Percentiles rank a stretch among this genome's conserved stretches.
Conservation (phyloP, 1,139 yeast genomes). For the Lodderomyces parapsilosis region DNA sequence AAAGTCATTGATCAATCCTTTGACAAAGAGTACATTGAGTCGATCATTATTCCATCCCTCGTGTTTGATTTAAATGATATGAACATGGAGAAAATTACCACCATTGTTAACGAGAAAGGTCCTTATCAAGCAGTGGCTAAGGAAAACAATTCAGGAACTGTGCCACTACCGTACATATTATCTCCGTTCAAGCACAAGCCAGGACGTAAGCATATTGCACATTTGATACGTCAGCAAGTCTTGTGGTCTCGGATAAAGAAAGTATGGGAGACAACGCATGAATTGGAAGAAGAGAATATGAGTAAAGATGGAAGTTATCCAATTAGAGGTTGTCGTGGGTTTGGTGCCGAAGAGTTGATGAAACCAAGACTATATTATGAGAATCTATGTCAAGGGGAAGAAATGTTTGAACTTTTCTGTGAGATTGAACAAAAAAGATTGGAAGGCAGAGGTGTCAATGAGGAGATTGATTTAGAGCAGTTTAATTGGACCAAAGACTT, state of each 20-base stretch:
- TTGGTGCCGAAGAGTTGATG: constrained; percentile 26
- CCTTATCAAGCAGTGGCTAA: constrained; percentile 35
- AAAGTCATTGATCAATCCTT: constrained; percentile 18
- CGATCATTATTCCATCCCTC: constrained; percentile 35
- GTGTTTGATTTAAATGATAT: constrained; percentile 37
- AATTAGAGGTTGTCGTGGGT: constrained; percentile 30
- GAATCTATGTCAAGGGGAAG: constrained; percentile 29
- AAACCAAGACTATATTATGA: constrained; percentile 30
- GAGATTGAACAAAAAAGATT: constrained; percentile 9
- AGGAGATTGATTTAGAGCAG: constrained; percentile 6
- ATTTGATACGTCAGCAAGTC: constrained; percentile 34
- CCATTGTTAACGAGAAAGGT: constrained; percentile 32
- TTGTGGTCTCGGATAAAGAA: constrained; percentile 27
- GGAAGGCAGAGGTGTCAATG: neutral
- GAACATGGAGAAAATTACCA: constrained; percentile 19
- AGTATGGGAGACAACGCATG: constrained; percentile 13
- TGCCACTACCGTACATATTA: constrained; percentile 28
- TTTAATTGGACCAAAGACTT: constrained; percentile 26
- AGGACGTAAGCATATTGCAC: constrained; percentile 27
- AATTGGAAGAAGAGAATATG: constrained; percentile 10
- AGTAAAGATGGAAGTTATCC: constrained; percentile 27
- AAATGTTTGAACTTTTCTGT: constrained; percentile 35
- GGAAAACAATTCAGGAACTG: constrained; percentile 32
- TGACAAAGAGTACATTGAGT: constrained; percentile 33
- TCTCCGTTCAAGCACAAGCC: constrained; percentile 24